Evolutionary conservation across 805 yeast genomes (phyloP).

Genomic region (Metschnikowia amazonensis): DNA sequence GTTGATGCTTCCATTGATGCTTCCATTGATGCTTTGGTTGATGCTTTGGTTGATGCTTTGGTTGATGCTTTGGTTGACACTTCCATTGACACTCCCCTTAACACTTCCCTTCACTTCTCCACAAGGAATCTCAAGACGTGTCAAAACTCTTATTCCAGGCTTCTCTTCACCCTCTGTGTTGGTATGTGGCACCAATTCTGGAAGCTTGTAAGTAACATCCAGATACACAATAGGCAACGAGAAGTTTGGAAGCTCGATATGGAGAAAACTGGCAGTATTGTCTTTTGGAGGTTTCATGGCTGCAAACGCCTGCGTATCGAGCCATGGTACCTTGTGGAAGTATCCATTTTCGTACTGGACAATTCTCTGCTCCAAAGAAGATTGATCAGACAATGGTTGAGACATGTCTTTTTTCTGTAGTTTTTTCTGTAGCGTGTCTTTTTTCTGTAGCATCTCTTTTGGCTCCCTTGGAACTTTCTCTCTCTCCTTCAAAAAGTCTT

Average conservation of each 20-base stretch:
- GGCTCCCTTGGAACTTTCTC: too few relatives aligned
- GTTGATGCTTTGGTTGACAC: too few relatives aligned
- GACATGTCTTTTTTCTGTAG: too few relatives aligned
- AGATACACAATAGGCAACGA: slow-evolving; percentile 70
- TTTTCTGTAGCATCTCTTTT: too few relatives aligned
- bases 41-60: too few relatives aligned
- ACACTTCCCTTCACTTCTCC: too few relatives aligned
- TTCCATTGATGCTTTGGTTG: too few relatives aligned
- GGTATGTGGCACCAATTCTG: slow-evolving; percentile 9
- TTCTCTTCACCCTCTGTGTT: slow-evolving; percentile 17
- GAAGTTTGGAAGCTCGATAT: slow-evolving; percentile 52
- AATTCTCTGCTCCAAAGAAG: slow-evolving; percentile 27
- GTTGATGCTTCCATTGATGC: too few relatives aligned
- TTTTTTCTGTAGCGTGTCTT: too few relatives aligned
- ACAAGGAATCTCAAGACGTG: too few relatives aligned
- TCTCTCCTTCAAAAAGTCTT: neutral
- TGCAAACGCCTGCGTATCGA: slow-evolving; percentile 63
- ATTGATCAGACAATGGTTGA: too few relatives aligned
- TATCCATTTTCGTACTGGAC: slow-evolving; percentile 70
- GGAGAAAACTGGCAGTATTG: slow-evolving; percentile 15
- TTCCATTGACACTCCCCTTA: too few relatives aligned
- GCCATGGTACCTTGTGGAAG: slow-evolving; percentile 60
- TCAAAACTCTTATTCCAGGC: slow-evolving; percentile 11
- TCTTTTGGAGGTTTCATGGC: slow-evolving; percentile 26
- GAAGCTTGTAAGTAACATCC: slow-evolving; percentile 43